A percentile compares a stretch with the other conserved stretches of the same genome.
These are phyloP conservation scores for Vicia villosa DNA, from an alignment of 306 rosid species.

Conservation along the genomic window DNA sequence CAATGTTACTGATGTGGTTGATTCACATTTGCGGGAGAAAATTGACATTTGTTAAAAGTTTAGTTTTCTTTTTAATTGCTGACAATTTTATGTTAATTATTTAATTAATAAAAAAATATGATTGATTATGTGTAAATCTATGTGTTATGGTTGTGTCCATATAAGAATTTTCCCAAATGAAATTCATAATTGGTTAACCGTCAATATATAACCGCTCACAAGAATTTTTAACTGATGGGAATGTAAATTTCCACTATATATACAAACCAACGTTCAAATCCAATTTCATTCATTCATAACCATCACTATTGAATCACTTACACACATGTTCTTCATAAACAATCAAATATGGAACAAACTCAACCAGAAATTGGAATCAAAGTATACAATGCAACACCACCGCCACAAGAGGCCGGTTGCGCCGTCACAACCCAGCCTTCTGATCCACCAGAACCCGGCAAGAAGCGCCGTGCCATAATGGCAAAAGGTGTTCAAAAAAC, in stretches of 20 bases:
- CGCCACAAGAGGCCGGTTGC: neutral
- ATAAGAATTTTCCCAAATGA: no score
- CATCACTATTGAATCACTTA: neutral
- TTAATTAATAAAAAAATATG: no score
- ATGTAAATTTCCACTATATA: neutral
- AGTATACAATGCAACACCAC: slow-evolving; percentile 54
- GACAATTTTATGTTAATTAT: no score
- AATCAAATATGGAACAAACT: slow-evolving; percentile 34
- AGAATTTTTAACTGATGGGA: neutral
- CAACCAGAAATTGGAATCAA: slow-evolving; percentile 52
- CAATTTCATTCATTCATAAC: neutral
- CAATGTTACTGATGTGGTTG: no score
- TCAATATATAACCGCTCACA: neutral
- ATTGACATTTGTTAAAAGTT: no score
- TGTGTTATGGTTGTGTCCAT: no score
- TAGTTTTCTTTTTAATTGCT: no score
- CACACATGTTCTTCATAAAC: neutral
- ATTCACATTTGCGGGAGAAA: no score
- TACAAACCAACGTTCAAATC: neutral
- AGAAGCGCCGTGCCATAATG: slow-evolving; percentile 55
- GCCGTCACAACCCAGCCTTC: neutral
- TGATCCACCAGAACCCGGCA: slow-evolving; percentile 19
- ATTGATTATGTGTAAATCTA: no score
- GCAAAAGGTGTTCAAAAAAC: slow-evolving; percentile 85
- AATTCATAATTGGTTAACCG: neutral